Base-by-base conservation (phyloP, 1,139 yeast genomes). In the Eremothecium cymbalariae region DNA sequence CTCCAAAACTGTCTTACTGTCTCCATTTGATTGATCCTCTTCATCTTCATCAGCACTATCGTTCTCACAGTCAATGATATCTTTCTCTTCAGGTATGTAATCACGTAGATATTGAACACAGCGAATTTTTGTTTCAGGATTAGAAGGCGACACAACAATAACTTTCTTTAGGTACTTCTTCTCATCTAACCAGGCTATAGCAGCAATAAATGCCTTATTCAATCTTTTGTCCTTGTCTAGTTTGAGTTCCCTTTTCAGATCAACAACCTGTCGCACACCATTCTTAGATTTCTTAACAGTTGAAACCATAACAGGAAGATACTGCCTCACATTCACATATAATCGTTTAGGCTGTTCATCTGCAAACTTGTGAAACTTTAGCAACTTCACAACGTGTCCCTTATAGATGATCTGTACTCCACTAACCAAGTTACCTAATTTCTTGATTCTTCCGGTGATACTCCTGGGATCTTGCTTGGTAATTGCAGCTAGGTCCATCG, bases 401-500 rank as follows among this genome's bases (percentile, higher is more conserved):
- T 64, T 55, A 24, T 55, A 60, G 19, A 70, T 59, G 38, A 70
- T 45, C 28, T 56, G 60, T 43, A 53, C 59, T 43, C 68, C 72
- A 16, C 59, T 58, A 4, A 77, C 69, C 16, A 75, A 56, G 14
- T 72, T 57, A 4, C 47, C 73, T 19, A 80, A 55, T 33, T 68
- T 66, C 45, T 71, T 73, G 36, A 78, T 62, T 45, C 90, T 64
- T 2, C 74, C 65, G 0, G 86, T 76, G 26, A 78, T 61, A 36
- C 86, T 77, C 41, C 88, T 64, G n/a, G 78, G 72, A 48, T 80
- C 90, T 55, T 80, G 90, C 5, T 70, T 71, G 0, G 85, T 72
- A 11, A 60, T 63, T 27, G 63, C 62, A 4, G 75, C 69, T 40
- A 80, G 59, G 18, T 72, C 74, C 20, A 74, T 63, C 0, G 86